phyloP scores from a whole-genome alignment of 2,329 filamentous ascomycete genomes.

The Aspergillus cejpii region DNA sequence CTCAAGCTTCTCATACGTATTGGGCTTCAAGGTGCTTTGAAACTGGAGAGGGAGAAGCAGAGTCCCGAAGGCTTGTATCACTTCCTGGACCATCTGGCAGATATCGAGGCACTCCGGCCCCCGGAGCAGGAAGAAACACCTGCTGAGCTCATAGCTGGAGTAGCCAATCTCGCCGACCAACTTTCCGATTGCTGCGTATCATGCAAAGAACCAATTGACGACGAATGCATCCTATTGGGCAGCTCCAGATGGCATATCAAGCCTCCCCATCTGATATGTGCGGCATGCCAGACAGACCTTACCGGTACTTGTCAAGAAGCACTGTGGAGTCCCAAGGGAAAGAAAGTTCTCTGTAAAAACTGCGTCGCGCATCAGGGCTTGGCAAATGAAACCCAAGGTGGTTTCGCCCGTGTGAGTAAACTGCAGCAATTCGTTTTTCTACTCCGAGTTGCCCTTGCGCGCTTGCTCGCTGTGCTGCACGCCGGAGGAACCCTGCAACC shows the following conservation, averaged over 20 bases:
- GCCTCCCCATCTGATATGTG: constrained; percentile 60
- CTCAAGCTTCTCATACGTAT: constrained; percentile 96
- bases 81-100: constrained; percentile 76
- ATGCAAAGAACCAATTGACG: constrained; percentile 85
- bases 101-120: constrained; percentile 70
- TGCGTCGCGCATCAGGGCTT: constrained; percentile 52
- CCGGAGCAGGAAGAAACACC: constrained; percentile 55
- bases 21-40: constrained; percentile 85
- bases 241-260: constrained; percentile 76
- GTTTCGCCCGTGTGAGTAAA: constrained; percentile 71
- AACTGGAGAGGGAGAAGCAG: constrained; percentile 76
- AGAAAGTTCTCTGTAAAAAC: constrained; percentile 62
- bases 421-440: constrained; percentile 93
- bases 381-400: constrained; percentile 51
- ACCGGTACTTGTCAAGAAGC: constrained; percentile 63
- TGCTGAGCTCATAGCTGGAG: constrained; percentile 59
- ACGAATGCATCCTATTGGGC: constrained; percentile 73
- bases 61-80: constrained; percentile 68
- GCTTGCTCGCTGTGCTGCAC: constrained; percentile 78
- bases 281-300: constrained; percentile 66
- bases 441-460: constrained; percentile 80
- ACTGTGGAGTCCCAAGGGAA: constrained; percentile 60
- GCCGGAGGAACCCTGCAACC: constrained; percentile 74
- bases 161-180: constrained; percentile 62
- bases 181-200: constrained; percentile 76